phyloP scores from a whole-genome alignment of 2,329 filamentous ascomycete genomes.

The Scedosporium apiospermum region DNA sequence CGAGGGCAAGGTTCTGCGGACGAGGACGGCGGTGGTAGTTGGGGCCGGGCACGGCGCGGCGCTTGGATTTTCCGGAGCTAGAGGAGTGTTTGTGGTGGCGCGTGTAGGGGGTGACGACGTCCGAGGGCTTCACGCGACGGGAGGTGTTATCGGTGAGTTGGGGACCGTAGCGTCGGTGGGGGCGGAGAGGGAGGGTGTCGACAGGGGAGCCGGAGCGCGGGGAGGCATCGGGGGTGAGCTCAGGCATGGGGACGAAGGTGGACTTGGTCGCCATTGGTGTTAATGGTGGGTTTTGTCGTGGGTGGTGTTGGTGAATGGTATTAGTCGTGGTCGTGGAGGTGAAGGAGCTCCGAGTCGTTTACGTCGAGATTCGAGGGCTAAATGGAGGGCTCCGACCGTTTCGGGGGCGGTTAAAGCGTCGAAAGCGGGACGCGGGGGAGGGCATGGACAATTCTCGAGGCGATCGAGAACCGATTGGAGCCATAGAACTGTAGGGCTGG shows the following conservation, averaged over 20 bases:
- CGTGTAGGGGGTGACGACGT: constrained; percentile 55
- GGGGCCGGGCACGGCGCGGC: neutral
- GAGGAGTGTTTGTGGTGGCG: constrained; percentile 28
- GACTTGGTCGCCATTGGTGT: constrained; percentile 1
- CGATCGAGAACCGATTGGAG: neutral
- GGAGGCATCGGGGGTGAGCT: constrained; percentile 45
- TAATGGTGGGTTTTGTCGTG: neutral
- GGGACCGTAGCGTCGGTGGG: constrained; percentile 54
- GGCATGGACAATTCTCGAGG: constrained; percentile 1
- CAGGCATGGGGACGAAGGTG: constrained; percentile 37
- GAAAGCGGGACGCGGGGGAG: neutral
- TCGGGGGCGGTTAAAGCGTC: constrained; percentile 1
- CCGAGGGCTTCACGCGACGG: constrained; percentile 52
- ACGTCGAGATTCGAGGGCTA: constrained; percentile 4
- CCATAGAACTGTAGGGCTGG: constrained; percentile 3
- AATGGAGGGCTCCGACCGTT: constrained; percentile 1
- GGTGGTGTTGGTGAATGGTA: neutral
- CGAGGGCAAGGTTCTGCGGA: constrained; percentile 8
- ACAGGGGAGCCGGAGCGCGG: constrained; percentile 37
- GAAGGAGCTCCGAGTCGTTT: neutral
- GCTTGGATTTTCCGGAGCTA: constrained; percentile 3
- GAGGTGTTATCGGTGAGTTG: constrained; percentile 70
- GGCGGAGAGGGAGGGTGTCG: constrained; percentile 15
- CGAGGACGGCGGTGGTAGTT: neutral
- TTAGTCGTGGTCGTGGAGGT: neutral